Base-by-base conservation (phyloP, 805 yeast species). In the Saccharomyces paradoxus region DNA sequence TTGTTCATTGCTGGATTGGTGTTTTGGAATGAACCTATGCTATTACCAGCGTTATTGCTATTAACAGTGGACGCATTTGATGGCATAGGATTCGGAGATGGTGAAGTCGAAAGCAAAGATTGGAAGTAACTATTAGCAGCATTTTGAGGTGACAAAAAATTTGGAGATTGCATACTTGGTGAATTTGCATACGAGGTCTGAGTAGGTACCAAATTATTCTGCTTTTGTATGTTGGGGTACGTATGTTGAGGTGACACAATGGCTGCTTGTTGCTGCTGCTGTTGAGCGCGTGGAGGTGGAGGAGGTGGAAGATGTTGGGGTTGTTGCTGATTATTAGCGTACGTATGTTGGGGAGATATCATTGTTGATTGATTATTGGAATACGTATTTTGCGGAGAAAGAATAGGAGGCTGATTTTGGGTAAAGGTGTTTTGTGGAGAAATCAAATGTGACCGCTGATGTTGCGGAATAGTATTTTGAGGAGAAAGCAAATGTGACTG, bases 91-190 rank as follows among this genome's bases (percentile, higher is more conserved):
- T 17, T 59, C 6, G 71, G 70, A 2, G 71, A 67, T 27, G 68
- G 65, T 12, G 71, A 58, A 48, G 54, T 53, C 1, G 71, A 63
- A 12, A 66, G 55, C n/a, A 67, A 58, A 6, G 67, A 59, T 47
- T 66, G 69, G 48, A 65, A 63, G 49, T 68, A 67, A 41, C 51
- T 62, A 24, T 56, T 62, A 7, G 67, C 68, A 2, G 65, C 61
- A 51, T 58, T 61, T 7, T 61, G 59, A 3, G 60, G 55, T 4
- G 66, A 60, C 22, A 72, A 63, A 29, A 65, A 41, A 26, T 60
- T 57, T 2, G 62, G 56, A 22, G 51, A 57, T n/a, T 55, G 59
- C 3, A 31, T 8, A 21, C 22, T 24, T 46, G 53, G 22, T 55
- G 44, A 37, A 22, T 37, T 37, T 37, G 44, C 17, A 21, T 37